These are phyloP conservation scores for Stachybotrys chartarum DNA, from an alignment of 2,329 filamentous ascomycete genomes.

Conservation along the genomic window DNA sequence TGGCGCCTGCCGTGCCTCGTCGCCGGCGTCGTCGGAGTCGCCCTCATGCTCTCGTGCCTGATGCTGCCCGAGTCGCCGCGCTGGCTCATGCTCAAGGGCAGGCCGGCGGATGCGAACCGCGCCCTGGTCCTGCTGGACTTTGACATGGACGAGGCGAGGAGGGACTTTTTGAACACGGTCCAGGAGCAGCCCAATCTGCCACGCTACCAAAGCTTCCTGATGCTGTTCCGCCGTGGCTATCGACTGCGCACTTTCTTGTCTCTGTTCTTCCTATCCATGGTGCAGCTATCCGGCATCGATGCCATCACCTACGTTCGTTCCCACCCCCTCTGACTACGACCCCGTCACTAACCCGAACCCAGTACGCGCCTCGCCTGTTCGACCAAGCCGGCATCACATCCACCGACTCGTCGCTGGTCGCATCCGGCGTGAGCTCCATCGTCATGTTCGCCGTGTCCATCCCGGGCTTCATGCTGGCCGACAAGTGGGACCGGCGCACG, in stretches of 20 bases:
- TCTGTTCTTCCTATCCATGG: constrained; percentile 50
- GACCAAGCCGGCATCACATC: constrained; percentile 50
- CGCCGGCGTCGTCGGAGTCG: constrained; percentile 29
- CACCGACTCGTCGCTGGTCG: constrained; percentile 47
- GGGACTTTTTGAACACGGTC: constrained; percentile 30
- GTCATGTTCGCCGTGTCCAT: constrained; percentile 51
- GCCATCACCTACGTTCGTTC: constrained; percentile 42
- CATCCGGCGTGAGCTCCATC: constrained; percentile 53
- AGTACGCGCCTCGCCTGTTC: constrained; percentile 57
- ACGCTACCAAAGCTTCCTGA: constrained; percentile 19
- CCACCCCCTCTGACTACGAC: neutral
- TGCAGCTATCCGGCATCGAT: constrained; percentile 56
- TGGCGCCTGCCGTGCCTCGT: constrained; percentile 52
- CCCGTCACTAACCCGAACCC: neutral
- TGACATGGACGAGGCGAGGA: constrained; percentile 36
- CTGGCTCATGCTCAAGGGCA: constrained; percentile 45
- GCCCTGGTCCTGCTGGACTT: constrained; percentile 35
- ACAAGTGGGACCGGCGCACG: constrained; percentile 49
- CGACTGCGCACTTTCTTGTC: constrained; percentile 41
- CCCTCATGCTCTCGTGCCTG: constrained; percentile 31
- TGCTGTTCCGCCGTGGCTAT: constrained; percentile 32
- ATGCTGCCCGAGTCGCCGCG: constrained; percentile 48
- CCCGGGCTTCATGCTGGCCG: constrained; percentile 47
- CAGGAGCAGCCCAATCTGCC: constrained; percentile 21
- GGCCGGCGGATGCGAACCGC: constrained; percentile 34